A percentile compares a stretch with the other conserved stretches of the same genome.
phyloP scores from a whole-genome alignment of 2,329 filamentous ascomycete species.

The Phaeosphaeriaceae sp. region DNA sequence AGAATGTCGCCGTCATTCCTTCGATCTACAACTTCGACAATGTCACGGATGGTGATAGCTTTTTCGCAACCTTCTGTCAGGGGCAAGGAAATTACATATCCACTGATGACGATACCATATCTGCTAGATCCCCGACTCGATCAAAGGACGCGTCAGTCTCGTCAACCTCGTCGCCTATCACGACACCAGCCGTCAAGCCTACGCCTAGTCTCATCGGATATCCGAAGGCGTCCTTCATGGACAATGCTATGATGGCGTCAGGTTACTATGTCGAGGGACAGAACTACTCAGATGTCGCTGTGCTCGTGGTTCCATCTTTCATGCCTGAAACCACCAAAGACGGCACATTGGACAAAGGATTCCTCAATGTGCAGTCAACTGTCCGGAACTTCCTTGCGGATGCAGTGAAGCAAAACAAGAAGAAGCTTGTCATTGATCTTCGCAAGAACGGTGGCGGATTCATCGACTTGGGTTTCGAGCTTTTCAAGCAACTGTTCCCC shows the following conservation, averaged over 20 bases:
- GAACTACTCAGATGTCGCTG: conserved; percentile 50
- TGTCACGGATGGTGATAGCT: conserved; percentile 42
- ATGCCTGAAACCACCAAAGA: neutral
- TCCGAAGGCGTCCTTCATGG: conserved; percentile 41
- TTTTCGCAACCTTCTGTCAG: conserved; percentile 44
- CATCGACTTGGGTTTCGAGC: conserved; percentile 39
- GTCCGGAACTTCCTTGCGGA: conserved; percentile 53
- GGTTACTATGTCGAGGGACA: conserved; percentile 53
- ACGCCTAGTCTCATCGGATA: conserved; percentile 37
- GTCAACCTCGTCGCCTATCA: conserved; percentile 2
- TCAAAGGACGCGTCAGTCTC: conserved; percentile 4
- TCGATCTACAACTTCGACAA: conserved; percentile 27
- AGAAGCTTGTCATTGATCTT: conserved; percentile 68
- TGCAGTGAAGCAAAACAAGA: conserved; percentile 56
- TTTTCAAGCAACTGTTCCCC: conserved; percentile 62
- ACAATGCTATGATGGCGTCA: conserved; percentile 30
- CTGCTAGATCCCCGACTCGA: conserved; percentile 9
- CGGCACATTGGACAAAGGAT: neutral
- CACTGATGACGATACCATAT: neutral
- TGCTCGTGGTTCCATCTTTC: conserved; percentile 43
- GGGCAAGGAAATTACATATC: neutral
- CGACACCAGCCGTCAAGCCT: neutral
- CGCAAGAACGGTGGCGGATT: conserved; percentile 65
- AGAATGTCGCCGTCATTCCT: conserved; percentile 33
- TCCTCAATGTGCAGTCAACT: conserved; percentile 35